Evolutionary conservation across 257 asterid species (phyloP), one percentile per base, ranked within the genome.

Genomic region (Solanum medicagineum): DNA sequence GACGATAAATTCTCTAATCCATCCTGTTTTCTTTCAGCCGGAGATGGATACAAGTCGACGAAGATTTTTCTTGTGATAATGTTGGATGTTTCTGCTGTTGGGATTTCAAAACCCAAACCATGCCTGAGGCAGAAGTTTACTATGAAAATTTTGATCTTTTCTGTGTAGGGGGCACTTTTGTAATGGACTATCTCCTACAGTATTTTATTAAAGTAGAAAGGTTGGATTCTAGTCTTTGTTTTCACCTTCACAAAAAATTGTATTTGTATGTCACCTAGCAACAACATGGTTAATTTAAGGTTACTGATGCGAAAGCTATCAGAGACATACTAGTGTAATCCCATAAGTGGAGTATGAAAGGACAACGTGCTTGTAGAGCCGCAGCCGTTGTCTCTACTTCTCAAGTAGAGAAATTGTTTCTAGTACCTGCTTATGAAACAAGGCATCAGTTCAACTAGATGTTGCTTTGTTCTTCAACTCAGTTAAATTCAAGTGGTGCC

Each of bases 41-140:
- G 97, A 94, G 86, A 95, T 95, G 99, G 99, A 94, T 82, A 95
- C 98, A 63, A 95, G 97, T 84, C 95, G 99, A 74, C 88, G 98
- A 92, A 94, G 98, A 84, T 93, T 95, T 89, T 95, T 94, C 96
- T 90, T 94, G 84, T 91, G 89, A 88, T 26, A 56, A 14, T 14
- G 17, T 51, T 51, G 83, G 47, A 51, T 51, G 47, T 15, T 2
- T 77, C 19, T 77, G 80, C 32, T 20, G 6, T 10, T 77, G 83
- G 24, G 7, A 77, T 53, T 77, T 12, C 83, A 75, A 74, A n/a
- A 75, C 32, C 15, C 45, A 16, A 1, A 75, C 62, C 62, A 77
- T 51, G 83, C 19, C 0, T 15, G 65, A 79, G 47, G 65, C 3
- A 4, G 45, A 77, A 2, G 65, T 10, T 51, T 10, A 51, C 83